Evolutionary conservation across 371 early-diverging fungal genomes (phyloP).

Genomic region (Apophysomyces ossiformis): DNA sequence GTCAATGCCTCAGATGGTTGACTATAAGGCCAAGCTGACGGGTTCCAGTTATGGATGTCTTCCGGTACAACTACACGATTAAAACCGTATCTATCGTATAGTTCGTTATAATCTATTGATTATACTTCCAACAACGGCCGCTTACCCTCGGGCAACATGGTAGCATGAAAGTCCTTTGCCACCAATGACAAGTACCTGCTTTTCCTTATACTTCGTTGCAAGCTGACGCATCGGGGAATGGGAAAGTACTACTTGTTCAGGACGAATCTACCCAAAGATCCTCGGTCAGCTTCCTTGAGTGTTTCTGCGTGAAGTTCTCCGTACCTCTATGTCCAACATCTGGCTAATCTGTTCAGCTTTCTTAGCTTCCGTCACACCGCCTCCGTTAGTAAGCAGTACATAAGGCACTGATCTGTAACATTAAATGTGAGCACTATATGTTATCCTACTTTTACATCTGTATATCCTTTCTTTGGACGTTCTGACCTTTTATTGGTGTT

Average conservation of each 20-base stretch:
- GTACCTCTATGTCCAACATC: conserved; percentile 63
- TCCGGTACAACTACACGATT: conserved; percentile 73
- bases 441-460: neutral
- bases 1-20: conserved; percentile 14
- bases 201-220: conserved; percentile 57
- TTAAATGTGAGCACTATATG: neutral
- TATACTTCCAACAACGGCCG: neutral
- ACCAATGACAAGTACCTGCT: conserved; percentile 76
- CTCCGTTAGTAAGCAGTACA: conserved; percentile 89
- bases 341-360: conserved; percentile 75
- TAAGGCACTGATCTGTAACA: conserved; percentile 65
- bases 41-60: conserved; percentile 75
- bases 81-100: conserved; percentile 73
- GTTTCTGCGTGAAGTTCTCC: neutral
- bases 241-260: conserved; percentile 79
- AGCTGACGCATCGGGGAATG: conserved; percentile 85
- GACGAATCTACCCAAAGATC: conserved; percentile 46
- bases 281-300: neutral
- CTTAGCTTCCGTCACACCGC: conserved; percentile 76
- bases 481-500: conserved; percentile 52
- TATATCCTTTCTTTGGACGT: neutral
- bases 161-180: conserved; percentile 65
- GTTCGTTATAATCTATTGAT: neutral
- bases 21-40: conserved; percentile 77
- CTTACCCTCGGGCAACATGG: conserved; percentile 62